Conservation (phyloP, 495 filamentous ascomycete species). For the Penicillium alfredii region DNA sequence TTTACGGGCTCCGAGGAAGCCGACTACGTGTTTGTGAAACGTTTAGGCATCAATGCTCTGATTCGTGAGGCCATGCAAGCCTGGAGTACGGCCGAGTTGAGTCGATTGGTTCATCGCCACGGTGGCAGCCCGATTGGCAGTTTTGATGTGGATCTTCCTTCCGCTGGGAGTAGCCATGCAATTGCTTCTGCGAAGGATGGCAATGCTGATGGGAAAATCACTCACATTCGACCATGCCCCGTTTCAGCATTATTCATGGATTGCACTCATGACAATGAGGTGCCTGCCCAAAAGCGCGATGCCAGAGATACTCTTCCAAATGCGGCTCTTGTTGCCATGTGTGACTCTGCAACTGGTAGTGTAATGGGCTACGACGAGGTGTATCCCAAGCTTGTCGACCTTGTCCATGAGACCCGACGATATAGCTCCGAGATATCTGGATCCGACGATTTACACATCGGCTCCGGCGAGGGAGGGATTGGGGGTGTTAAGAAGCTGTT, state of each 20-base stretch:
- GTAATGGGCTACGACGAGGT: slow-evolving; percentile 99
- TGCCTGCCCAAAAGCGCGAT: slow-evolving; percentile 91
- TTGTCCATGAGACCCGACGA: slow-evolving; percentile 78
- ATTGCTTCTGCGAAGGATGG: slow-evolving; percentile 38
- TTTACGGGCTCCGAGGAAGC: slow-evolving; percentile 95
- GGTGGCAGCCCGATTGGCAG: slow-evolving; percentile 92
- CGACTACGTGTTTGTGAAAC: slow-evolving; percentile 92
- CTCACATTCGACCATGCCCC: slow-evolving; percentile 68
- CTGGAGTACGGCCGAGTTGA: slow-evolving; percentile 90
- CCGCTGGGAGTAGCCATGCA: slow-evolving; percentile 34
- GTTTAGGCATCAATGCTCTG: slow-evolving; percentile 80
- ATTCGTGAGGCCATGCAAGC: slow-evolving; percentile 98
- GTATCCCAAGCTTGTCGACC: slow-evolving; percentile 84
- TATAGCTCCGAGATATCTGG: slow-evolving; percentile 71
- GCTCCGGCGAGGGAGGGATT: slow-evolving; percentile 69
- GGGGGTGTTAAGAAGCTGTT: slow-evolving; percentile 83
- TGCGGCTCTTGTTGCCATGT: slow-evolving; percentile 91
- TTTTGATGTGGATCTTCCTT: slow-evolving; percentile 71
- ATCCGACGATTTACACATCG: slow-evolving; percentile 47
- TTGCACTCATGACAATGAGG: slow-evolving; percentile 98
- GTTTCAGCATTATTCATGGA: slow-evolving; percentile 98
- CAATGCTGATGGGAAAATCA: slow-evolving; percentile 52
- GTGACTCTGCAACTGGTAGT: slow-evolving; percentile 84
- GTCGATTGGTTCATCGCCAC: slow-evolving; percentile 88
- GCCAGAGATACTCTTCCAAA: slow-evolving; percentile 94